Conservation (phyloP, 2,329 filamentous ascomycete species). For the Cladophialophora yegresii region DNA sequence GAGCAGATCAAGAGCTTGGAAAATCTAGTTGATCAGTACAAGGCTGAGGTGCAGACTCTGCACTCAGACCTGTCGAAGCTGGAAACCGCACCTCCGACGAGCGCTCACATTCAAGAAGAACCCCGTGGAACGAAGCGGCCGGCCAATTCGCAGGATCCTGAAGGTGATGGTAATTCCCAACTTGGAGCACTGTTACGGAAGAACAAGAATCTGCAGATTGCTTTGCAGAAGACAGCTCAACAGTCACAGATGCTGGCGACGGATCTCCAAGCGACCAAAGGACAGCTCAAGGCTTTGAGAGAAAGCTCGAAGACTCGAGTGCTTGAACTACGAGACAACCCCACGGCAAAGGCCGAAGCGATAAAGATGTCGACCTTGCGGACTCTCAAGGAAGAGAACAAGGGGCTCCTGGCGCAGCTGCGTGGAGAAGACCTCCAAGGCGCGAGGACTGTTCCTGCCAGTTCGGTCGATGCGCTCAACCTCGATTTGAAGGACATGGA, state of each 20-base stretch:
- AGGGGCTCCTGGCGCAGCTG: conserved; percentile 75
- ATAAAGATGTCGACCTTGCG: conserved; percentile 79
- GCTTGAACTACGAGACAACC: conserved; percentile 85
- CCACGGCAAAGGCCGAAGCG: conserved; percentile 79
- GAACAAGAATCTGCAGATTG: conserved; percentile 80
- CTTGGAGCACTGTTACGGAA: conserved; percentile 83
- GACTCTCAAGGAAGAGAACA: conserved; percentile 79
- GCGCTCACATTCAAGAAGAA: conserved; percentile 47
- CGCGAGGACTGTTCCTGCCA: conserved; percentile 70
- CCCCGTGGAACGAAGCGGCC: conserved; percentile 63
- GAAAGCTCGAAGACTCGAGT: conserved; percentile 75
- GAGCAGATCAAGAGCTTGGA: conserved; percentile 80
- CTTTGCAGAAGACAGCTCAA: conserved; percentile 69
- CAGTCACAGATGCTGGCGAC: conserved; percentile 70
- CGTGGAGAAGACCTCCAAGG: conserved; percentile 49
- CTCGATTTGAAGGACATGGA: conserved; percentile 74
- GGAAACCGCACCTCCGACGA: conserved; percentile 51
- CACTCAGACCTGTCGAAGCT: conserved; percentile 71
- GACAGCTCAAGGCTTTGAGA: conserved; percentile 69
- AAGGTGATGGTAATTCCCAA: conserved; percentile 64
- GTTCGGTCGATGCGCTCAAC: conserved; percentile 72
- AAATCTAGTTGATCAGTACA: conserved; percentile 82
- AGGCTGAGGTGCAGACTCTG: conserved; percentile 72
- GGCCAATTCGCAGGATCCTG: conserved; percentile 47
- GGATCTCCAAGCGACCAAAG: conserved; percentile 70